Base-by-base conservation (phyloP, 352 stramenopile genomes). In the Pythium grandisporangium region DNA sequence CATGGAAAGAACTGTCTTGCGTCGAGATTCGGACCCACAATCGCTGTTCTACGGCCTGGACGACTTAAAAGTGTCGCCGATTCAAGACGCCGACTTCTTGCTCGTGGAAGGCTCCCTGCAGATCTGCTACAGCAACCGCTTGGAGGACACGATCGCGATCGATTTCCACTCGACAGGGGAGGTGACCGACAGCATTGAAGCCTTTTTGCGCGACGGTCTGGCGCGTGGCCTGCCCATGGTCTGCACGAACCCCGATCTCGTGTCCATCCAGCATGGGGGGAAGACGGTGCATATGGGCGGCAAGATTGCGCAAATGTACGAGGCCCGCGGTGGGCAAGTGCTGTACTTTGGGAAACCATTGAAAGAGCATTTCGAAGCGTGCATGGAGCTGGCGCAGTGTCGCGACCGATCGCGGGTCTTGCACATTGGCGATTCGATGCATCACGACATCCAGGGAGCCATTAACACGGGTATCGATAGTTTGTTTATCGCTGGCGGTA, bases 221-320 rank as follows among this genome's bases (percentile, higher is more conserved):
- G 48, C 70, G 26, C 64, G 62, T 23, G 55, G 71, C 10, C 51
- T 95, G 12, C 80, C 78, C 5, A 66, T 96, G 61, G 37, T 94
- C 37, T 95, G 83, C 55, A 83, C 73, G 13, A 94, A 96, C 58
- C 85, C 85, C 22, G 85, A 96, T 55, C 77, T 92, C 34, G 55
- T 95, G 30, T 68, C 80, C 6, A 65, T 84, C 36, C 53, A 81
- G 29, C 61, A 64, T 1, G 73, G 80, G 48, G 71, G 78, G 30
- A 50, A 55, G 12, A 72, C 77, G 24, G 69, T 72, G 37, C 66
- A 80, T 48, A 81, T 81, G 55, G 67, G 61, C 37, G 75, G 79
- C 30, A 90, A 78, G 41, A 93, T 96, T 56, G 79, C 81, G 6
- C 62, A 87, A 36, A 43, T 63, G 40, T 96, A 96, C 48, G 66